These are phyloP conservation scores for Taxillus chinensis DNA, from an alignment of 164 flowering plant species.

Conservation along the genomic window DNA sequence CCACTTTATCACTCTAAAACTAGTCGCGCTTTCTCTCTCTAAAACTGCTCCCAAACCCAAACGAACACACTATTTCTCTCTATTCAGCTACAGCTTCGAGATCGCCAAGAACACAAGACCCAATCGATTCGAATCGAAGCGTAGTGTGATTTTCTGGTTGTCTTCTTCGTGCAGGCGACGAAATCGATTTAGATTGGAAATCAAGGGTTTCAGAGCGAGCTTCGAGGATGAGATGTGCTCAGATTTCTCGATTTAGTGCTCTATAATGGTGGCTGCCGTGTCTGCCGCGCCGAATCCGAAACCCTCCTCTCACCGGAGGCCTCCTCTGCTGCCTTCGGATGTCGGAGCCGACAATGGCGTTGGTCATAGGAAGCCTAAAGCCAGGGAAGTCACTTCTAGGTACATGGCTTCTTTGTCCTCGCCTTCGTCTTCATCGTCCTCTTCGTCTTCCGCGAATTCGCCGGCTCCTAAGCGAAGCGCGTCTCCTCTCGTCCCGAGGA, in stretches of 20 bases:
- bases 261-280: constrained; percentile 37
- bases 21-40: background rate
- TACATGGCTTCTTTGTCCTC: constrained; percentile 29
- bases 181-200: background rate
- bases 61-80: background rate
- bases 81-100: background rate
- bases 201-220: constrained; percentile 16
- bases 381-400: constrained; percentile 44
- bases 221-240: constrained; percentile 13
- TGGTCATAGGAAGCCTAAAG: constrained; percentile 23
- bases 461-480: constrained; percentile 22
- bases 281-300: constrained; percentile 25
- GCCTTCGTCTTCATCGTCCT: constrained; percentile 12
- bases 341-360: constrained; percentile 26
- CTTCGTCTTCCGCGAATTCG: constrained; percentile 11
- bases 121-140: too few species aligned
- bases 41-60: background rate
- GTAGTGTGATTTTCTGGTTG: too few species aligned
- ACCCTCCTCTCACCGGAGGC: constrained; percentile 17
- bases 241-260: background rate
- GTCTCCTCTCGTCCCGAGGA: constrained; percentile 30
- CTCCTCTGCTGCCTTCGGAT: constrained; percentile 37
- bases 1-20: background rate
- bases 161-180: background rate
- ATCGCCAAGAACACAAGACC: too few species aligned